Conservation (phyloP, 345 rosid species). For the Sisymbrium altissimum region DNA sequence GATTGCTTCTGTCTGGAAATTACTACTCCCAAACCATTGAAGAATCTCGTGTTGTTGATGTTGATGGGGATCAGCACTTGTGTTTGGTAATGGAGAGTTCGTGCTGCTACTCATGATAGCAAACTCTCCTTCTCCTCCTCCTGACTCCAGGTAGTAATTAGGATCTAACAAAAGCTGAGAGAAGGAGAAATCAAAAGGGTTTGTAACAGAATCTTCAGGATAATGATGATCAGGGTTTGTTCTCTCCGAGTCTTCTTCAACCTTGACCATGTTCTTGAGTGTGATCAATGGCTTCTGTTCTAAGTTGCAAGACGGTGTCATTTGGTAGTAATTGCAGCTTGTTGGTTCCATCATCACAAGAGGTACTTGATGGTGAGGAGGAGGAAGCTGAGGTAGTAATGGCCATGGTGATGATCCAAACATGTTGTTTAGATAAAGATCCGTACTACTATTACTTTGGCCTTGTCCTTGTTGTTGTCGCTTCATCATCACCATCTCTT, state of each 20-base stretch:
- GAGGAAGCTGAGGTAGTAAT: constrained; percentile 34
- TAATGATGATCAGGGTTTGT: constrained; percentile 19
- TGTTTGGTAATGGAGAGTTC: constrained; percentile 37
- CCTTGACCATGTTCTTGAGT: constrained; percentile 31
- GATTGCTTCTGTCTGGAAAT: constrained; percentile 29
- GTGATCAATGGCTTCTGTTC: constrained; percentile 29
- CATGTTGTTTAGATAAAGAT: constrained; percentile 33
- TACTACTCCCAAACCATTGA: constrained; percentile 39
- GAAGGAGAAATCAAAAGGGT: constrained; percentile 37
- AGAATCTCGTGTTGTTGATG: constrained; percentile 28
- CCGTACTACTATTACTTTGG: constrained; percentile 27
- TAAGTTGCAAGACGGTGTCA: constrained; percentile 8
- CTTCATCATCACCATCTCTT: constrained; percentile 45
- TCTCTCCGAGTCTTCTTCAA: constrained; percentile 27
- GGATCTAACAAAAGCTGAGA: constrained; percentile 35
- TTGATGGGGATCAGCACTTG: constrained; percentile 16
- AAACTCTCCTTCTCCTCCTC: constrained; percentile 26
- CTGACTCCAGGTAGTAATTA: constrained; percentile 27
- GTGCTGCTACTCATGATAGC: constrained; percentile 32
- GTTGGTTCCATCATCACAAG: constrained; percentile 29
- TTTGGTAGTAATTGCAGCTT: constrained; percentile 26
- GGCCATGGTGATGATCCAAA: constrained; percentile 44
- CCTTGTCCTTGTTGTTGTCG: constrained; percentile 29
- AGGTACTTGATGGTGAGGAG: constrained; percentile 27
- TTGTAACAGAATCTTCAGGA: constrained; percentile 25